A percentile compares a stretch with the other conserved stretches of the same genome.
Evolutionary conservation across 2,329 filamentous ascomycete genomes (phyloP).

Genomic region (Aspergillus fumigatus): DNA sequence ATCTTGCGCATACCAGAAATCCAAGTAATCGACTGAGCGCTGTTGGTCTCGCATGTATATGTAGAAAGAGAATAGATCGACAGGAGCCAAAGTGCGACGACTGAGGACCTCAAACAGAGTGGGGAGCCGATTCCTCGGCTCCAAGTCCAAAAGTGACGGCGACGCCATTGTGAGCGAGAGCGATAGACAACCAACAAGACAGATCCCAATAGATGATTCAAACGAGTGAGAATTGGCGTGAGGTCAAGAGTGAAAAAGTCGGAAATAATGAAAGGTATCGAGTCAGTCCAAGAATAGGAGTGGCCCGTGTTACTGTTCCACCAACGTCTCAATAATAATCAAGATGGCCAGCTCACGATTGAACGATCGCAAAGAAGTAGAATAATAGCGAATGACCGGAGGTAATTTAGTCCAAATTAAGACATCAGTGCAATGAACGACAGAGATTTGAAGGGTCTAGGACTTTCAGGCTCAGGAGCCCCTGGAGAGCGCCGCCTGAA

Average conservation of each 20-base stretch:
- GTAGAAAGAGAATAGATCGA: conserved; percentile 98
- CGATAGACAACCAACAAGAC: not conserved
- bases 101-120: conserved; percentile 95
- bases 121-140: conserved; percentile 75
- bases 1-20: conserved; percentile 75
- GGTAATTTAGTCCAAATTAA: not conserved
- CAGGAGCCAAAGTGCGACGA: conserved; percentile 86
- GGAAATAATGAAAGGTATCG: not conserved
- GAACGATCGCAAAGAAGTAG: not conserved
- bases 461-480: conserved; percentile 1
- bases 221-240: not conserved
- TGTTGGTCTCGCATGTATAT: conserved; percentile 99
- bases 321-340: conserved; percentile 4
- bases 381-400: not conserved
- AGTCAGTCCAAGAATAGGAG: conserved; percentile 1
- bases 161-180: conserved; percentile 24
- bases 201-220: not conserved
- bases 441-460: not conserved
- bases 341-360: conserved; percentile 9
- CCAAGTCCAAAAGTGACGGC: conserved; percentile 31
- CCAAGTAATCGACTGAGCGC: conserved; percentile 92
- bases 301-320: not conserved
- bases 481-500: not conserved
- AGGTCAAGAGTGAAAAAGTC: not conserved
- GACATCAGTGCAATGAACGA: not conserved